These are phyloP conservation scores for Malassezia sympodialis DNA, from an alignment of 1,284 basidiomycete genomes.

Conservation along the genomic window DNA sequence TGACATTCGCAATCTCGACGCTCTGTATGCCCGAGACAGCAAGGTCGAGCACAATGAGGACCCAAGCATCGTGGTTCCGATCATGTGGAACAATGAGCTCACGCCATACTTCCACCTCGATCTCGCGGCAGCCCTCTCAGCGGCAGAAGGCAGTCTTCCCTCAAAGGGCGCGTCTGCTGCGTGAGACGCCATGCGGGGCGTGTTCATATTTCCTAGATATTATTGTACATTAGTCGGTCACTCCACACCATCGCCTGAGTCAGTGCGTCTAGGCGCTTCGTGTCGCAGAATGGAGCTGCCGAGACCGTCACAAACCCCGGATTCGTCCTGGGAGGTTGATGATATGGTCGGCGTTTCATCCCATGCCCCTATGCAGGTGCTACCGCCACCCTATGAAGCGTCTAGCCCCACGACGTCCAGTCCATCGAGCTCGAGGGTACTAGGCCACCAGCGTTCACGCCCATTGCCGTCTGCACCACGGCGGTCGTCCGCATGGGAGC, in stretches of 20 bases:
- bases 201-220: neutral
- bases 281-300: neutral
- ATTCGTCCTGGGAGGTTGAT: neutral
- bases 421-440: neutral
- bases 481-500: neutral
- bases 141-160: conserved; percentile 5
- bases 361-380: neutral
- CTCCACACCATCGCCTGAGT: neutral
- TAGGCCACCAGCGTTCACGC: neutral
- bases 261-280: neutral
- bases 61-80: conserved; percentile 29
- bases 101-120: conserved; percentile 85
- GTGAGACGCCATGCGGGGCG: neutral
- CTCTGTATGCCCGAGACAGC: conserved; percentile 3
- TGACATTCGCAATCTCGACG: conserved; percentile 7
- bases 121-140: conserved; percentile 58
- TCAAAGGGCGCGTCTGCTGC: neutral
- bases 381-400: neutral
- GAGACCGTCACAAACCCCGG: neutral
- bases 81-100: conserved; percentile 48
- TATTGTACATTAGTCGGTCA: neutral
- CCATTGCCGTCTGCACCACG: neutral
- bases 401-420: neutral
- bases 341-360: neutral
- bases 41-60: neutral